Evolutionary conservation across 441 rosid species (phyloP), one percentile per base, ranked within the genome.

Genomic region (Bocquillonia castaneifolia): DNA sequence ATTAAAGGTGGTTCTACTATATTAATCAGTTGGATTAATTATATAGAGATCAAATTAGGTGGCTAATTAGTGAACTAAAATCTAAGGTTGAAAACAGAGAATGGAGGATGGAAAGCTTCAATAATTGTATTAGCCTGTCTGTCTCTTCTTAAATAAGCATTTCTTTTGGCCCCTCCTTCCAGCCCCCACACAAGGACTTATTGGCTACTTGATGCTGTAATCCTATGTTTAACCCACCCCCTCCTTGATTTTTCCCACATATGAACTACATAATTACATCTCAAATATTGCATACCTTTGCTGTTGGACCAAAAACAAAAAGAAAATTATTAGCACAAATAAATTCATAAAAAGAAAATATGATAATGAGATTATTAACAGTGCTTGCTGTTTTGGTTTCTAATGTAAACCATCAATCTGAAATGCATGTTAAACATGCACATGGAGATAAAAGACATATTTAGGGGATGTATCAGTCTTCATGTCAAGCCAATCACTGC

Each of bases 41-140:
- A 57, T 63, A 61, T 40, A 17, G 10, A 36, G 50, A 75, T 73
- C 74, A 73, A 57, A 72, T 72, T 75, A 70, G 83, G 73, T 80
- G 80, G 58, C 59, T 50, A 59, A 69, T 64, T 39, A 54, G 59
- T 40, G 66, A 70, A 63, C 28, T 59, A 55, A 61, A 34, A 58
- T 36, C 61, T 25, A 63, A 58, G 64, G 37, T 31, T 47, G 45
- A 10, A 58, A 15, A 48, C n/a, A 15, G 36, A 37, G 50, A 64
- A 58, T 14, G 32, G 57, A 51, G 22, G 52, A 42, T 48, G n/a
- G 44, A 31, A 67, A 71, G 29, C 50, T 77, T 76, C 64, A 74
- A 84, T 82, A 67, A 80, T 73, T 78, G 78, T 28, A 68, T 64
- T 62, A 60, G 23, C 39, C 69, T 57, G 76, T 74, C 69, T 57